Evolutionary conservation across 352 stramenopile genomes (phyloP), one percentile per base, ranked within the genome.

Genomic region (Globisporangium abappressorium): DNA sequence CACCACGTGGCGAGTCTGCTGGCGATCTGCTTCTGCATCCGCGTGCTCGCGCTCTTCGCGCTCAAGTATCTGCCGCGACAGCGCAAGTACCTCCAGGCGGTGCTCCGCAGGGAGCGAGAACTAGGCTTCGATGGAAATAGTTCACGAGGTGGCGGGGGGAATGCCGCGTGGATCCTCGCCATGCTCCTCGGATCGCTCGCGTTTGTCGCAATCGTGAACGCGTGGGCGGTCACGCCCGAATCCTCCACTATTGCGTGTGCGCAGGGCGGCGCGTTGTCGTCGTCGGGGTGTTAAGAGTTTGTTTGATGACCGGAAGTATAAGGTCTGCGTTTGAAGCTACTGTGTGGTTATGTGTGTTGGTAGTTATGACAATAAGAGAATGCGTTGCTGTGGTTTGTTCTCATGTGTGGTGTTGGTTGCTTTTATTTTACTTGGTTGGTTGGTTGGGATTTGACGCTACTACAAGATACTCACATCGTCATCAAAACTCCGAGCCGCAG

Each of bases 21-120:
- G 3, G 63, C 71, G 1, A 64, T 87, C 1, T 85, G 75, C 63
- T 88, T 81, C 58, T 60, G 63, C 6, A 70, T 86, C 56, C 73
- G 74, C 36, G 24, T 82, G 14, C 63, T 89, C 28, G 77, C 77
- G 33, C 36, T 81, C 11, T 66, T 80, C 20, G 80, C 70, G 2
- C 57, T 90, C 22, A 41, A 72, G 8, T 85, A 79, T 57, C 36
- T 88, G 22, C 81, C 81, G 0, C 65, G 59, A 15, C 81, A 90
- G 58, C 87, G 87, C 55, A 58, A 70, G 34, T 70, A 81, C n/a
- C 57, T 89, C 1, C 79, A 87, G 33, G 22, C 14, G 12, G 38
- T 56, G 14, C 63, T 67, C 33, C 62, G 33, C 41, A 47, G 5
- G 14, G 18, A 26, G 28, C 36, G 62, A 54, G 18, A 22, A 7